phyloP scores from a whole-genome alignment of 2,329 filamentous ascomycete species.

The Fusarium duplospermum region DNA sequence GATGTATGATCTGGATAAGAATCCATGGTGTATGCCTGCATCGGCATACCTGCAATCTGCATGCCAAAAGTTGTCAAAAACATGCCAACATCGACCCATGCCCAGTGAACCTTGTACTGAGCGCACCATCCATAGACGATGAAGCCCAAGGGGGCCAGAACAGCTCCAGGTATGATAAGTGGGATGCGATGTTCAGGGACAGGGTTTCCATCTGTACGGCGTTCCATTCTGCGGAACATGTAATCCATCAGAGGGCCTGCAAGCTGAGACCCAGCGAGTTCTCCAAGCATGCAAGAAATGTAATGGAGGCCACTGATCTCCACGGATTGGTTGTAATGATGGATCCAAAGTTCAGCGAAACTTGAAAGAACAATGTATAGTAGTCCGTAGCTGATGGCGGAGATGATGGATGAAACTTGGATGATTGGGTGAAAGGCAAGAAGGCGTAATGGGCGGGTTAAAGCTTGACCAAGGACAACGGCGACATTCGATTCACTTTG shows the following conservation, averaged over 20 bases:
- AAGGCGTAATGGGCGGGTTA: constrained; percentile 67
- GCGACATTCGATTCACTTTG: constrained; percentile 43
- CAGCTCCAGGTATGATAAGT: constrained; percentile 50
- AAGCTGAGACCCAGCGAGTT: constrained; percentile 66
- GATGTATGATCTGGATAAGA: constrained; percentile 60
- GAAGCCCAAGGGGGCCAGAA: constrained; percentile 55
- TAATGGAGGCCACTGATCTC: constrained; percentile 74
- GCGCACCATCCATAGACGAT: constrained; percentile 59
- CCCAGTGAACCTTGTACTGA: constrained; percentile 51
- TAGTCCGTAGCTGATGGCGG: constrained; percentile 70
- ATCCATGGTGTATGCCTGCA: constrained; percentile 57
- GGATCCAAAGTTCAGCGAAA: constrained; percentile 69
- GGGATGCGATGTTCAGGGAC: constrained; percentile 44
- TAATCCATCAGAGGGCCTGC: constrained; percentile 57
- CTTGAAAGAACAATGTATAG: constrained; percentile 73
- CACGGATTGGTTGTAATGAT: constrained; percentile 64
- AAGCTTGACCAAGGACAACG: constrained; percentile 47
- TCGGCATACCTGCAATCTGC: constrained; percentile 48
- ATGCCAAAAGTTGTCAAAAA: constrained; percentile 48
- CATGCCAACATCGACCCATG: constrained; percentile 51
- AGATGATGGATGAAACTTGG: constrained; percentile 65
- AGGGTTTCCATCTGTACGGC: constrained; percentile 8
- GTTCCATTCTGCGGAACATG: constrained; percentile 46
- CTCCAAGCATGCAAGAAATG: constrained; percentile 71
- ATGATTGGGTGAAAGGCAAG: constrained; percentile 70